Evolutionary conservation across 2,329 filamentous ascomycete genomes (phyloP), one percentile per base, ranked within the genome.

Genomic region (Purpureocillium takamizusanense): DNA sequence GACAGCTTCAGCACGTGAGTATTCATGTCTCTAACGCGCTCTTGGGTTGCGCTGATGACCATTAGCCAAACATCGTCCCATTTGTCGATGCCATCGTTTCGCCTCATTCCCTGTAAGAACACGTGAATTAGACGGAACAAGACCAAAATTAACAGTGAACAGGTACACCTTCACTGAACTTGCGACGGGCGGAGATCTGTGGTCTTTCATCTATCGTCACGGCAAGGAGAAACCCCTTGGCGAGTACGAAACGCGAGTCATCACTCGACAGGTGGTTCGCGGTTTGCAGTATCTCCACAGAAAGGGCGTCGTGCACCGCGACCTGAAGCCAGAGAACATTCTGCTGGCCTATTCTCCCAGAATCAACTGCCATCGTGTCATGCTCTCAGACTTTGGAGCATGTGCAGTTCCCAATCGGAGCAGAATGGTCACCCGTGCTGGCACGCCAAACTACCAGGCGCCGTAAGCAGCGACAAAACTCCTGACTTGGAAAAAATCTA

Each of bases 81-180:
- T 70, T 75, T 39, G 60, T 65, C 29, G 69, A 73, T 33, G 70
- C 74, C 0, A 70, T 73, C 35, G 57, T 58, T 31, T 74, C 71
- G 4, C 53, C 56, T 4, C 57, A 69, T 39, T 67, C 60, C 13
- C 48, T 77, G 64, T 76, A 48, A 43, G 65, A n/a, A n/a, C 50
- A 29, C 6, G 13, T 4, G 3, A 14, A 33, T 11, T 11, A 6
- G 14, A 10, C 1, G 3, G 4, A 3, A 4, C 2, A n/a, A 2
- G 15, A 25, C 12, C 4, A 13, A n/a, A 11, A 11, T 36, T 49
- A 11, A 48, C 33, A 14, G 4, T 32, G 8, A 4, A 7, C 11
- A 74, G 70, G 27, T 76, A 73, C 42, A 68, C 70, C 0, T 76
- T 80, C 41, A 73, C 67, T 2, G 72, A 78, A 36, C 59, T 80